phyloP scores from a whole-genome alignment of 805 yeast genomes.

The Tetrapisispora fleetii region DNA sequence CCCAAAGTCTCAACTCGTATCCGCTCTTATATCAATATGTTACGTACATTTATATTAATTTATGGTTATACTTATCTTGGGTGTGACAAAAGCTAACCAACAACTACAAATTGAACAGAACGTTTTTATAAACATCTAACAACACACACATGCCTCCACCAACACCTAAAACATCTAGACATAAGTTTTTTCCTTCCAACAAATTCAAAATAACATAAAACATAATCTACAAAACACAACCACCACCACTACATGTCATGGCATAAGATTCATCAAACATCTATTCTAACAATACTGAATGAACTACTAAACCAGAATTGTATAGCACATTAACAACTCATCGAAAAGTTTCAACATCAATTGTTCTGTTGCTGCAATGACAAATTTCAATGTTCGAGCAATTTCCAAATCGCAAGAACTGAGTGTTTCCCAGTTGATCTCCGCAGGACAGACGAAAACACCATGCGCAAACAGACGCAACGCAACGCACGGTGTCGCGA shows the following conservation, averaged over 20 bases:
- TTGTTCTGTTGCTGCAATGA: too few species aligned
- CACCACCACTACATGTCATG: neutral
- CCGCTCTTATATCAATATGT: neutral
- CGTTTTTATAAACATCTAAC: neutral
- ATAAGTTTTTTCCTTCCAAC: too few species aligned
- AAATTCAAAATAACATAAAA: too few species aligned
- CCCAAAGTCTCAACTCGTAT: neutral
- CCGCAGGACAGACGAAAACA: neutral
- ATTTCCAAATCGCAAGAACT: too few species aligned
- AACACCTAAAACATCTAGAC: too few species aligned
- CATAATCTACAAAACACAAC: neutral
- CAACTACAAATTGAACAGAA: neutral
- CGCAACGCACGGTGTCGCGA: neutral
- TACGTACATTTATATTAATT: constrained; percentile 1
- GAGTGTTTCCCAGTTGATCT: too few species aligned
- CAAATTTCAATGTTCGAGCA: too few species aligned
- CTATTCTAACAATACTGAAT: neutral
- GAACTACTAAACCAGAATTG: neutral
- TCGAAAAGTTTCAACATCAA: neutral
- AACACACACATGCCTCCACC: too few species aligned
- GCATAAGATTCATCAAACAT: neutral
- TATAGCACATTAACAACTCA: neutral
- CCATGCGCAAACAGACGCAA: neutral
- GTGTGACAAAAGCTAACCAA: neutral
- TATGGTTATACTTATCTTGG: constrained; percentile 1